Evolutionary conservation across 139 green algal species (phyloP).

Genomic region (Penium margaritaceum): DNA sequence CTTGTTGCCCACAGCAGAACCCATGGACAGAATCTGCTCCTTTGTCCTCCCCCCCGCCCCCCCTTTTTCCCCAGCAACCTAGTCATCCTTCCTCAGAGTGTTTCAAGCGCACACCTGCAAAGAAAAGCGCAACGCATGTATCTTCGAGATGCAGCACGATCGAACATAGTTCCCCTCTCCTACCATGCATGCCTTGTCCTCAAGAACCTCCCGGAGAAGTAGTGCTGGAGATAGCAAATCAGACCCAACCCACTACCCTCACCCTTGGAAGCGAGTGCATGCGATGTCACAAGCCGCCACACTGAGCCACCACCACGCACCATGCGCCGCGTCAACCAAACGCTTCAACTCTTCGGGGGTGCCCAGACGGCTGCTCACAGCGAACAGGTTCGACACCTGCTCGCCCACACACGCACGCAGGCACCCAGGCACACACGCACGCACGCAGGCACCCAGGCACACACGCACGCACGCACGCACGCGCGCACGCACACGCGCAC

Average conservation of each 20-base stretch:
- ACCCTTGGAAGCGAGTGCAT: too few species aligned
- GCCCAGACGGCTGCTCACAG: constrained; percentile 63
- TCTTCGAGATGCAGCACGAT: too few species aligned
- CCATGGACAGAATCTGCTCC: too few species aligned
- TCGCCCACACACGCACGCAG: background rate
- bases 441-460: background rate
- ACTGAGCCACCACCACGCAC: too few species aligned
- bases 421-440: background rate
- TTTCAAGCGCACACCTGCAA: too few species aligned
- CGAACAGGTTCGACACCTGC: constrained; percentile 85
- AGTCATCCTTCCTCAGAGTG: too few species aligned
- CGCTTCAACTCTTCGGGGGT: constrained; percentile 80
- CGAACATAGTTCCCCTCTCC: background rate
- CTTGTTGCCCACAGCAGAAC: too few species aligned
- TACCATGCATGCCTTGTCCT: background rate
- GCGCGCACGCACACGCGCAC: background rate
- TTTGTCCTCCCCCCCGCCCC: too few species aligned
- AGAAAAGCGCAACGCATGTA: too few species aligned
- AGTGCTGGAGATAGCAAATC: too few species aligned
- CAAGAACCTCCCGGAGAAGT: background rate
- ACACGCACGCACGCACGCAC: background rate
- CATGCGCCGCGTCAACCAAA: constrained; percentile 48
- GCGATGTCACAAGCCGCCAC: too few species aligned
- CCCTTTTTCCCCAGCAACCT: too few species aligned
- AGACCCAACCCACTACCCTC: background rate